Base-by-base conservation (phyloP, 2,329 filamentous ascomycete species). In the Cladorrhinum sp. region DNA sequence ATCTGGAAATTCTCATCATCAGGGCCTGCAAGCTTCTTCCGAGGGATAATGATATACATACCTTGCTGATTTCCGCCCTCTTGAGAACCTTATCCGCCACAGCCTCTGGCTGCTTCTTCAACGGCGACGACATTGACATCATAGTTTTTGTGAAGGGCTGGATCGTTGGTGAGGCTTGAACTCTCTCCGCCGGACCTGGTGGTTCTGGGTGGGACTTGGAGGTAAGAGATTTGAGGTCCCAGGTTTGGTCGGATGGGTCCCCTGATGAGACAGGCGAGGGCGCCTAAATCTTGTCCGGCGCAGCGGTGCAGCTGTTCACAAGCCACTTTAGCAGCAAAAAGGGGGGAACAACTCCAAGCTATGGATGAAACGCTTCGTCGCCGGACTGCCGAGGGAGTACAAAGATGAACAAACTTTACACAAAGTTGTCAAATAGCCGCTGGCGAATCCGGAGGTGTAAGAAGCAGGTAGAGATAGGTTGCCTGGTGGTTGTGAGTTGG, bases 21-120 rank as follows among this genome's bases (percentile, higher is more conserved):
- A 61, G 65, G 20, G 24, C 23, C 39, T 26, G 8, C 26, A 28
- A 28, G 7, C 14, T 39, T 30, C 55, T 18, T 24, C 55, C 23
- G 49, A 36, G 33, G 33, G 8, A 36, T 36, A 16, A 36, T 3
- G 8, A 36, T 36, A 24, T 28, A 21, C 81, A 72, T 79, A 91
- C 88, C 82, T 90, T 90, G 80, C 87, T 88, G 69, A 91, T 84
- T 80, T 91, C 87, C 64, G 86, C 87, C 76, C 88, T 81, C 75
- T 87, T 87, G 71, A 91, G 80, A 60, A 91, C 86, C 74, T 84
- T 85, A 73, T 89, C 87, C 58, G 81, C 85, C 59, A 88, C 86
- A 69, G 78, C 82, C 71, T 87, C 85, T 39, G 85, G 84, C 70
- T 87, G 83, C 68, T 83, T 82, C 75, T 85, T 85, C 75, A 82